Conservation (phyloP, 2,329 filamentous ascomycete genomes). For the Orbilia brochopaga region DNA sequence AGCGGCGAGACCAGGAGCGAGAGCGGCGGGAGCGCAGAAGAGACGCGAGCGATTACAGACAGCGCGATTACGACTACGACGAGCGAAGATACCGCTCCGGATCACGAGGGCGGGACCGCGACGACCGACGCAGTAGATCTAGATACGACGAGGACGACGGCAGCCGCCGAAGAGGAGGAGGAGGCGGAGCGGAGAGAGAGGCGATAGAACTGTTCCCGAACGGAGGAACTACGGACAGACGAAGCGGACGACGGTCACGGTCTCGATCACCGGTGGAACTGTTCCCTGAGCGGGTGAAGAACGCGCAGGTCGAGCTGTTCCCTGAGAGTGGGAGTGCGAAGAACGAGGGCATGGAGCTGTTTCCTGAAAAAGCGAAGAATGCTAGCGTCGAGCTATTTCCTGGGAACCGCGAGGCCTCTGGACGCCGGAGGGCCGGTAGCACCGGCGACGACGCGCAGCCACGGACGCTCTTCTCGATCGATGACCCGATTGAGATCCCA, state of each 20-base stretch:
- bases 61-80: constrained; percentile 63
- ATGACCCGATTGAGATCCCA: constrained; percentile 39
- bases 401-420: constrained; percentile 6
- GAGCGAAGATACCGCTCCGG: constrained; percentile 52
- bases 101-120: constrained; percentile 60
- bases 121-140: constrained; percentile 58
- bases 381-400: constrained; percentile 51
- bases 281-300: constrained; percentile 49
- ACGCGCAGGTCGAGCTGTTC: constrained; percentile 34
- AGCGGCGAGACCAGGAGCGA: constrained; percentile 60
- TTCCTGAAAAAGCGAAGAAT: constrained; percentile 41
- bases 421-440: constrained; percentile 23
- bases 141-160: constrained; percentile 63
- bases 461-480: constrained; percentile 38
- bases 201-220: constrained; percentile 38
- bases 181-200: constrained; percentile 14
- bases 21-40: constrained; percentile 57
- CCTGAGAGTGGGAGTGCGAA: constrained; percentile 14
- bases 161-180: constrained; percentile 11
- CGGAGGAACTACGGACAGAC: constrained; percentile 20
- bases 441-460: constrained; percentile 27
- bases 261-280: constrained; percentile 52
- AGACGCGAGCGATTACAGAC: constrained; percentile 68
- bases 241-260: constrained; percentile 33
- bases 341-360: constrained; percentile 28